Evolutionary conservation across 2,329 filamentous ascomycete species (phyloP), one percentile per base, ranked within the genome.

Genomic region (Epichloe coenophiala): DNA sequence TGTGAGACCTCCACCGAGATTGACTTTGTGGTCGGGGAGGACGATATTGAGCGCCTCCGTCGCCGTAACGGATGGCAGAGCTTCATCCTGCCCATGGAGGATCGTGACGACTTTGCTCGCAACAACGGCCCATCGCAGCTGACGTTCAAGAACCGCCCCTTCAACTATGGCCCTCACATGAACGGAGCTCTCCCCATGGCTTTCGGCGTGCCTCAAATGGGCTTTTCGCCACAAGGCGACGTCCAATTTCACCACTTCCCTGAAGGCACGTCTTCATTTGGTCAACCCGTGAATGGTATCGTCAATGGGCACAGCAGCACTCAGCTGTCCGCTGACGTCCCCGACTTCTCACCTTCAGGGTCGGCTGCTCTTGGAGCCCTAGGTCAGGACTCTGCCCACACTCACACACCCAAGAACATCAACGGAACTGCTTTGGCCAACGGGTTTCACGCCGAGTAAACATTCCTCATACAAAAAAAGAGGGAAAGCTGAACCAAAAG

Each of bases 31-130:
- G 68, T 81, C 36, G 84, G 86, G 40, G 78, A 86, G 31, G 88
- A 96, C 63, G 83, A 84, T 35, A 71, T 83, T 47, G 88, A 96
- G 64, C 79, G 88, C 42, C 65, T 97, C 44, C 84, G 93, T 48
- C 79, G 81, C 53, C 77, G 78, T 27, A 77, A 88, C 19, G 81
- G 80, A 27, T 96, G 89, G 88, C 75, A 84, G 57, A 80, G 83
- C 57, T 97, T 88, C 74, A 78, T 96, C 19, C 68, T 94, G 52
- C 77, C 79, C 2, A 74, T 82, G 61, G 76, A 82, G 12, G 78
- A 88, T 54, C 83, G 91, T 55, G 81, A 89, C 57, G 74, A 81
- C 41, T 75, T 79, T 19, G 87, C 86, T 39, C 86, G 84, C 62
- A 86, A 85, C 59, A 77, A 84, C 17, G 89, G 89, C 3, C 77